A percentile compares a stretch with the other conserved stretches of the same genome.
Conservation (phyloP, 169 alveolate species). For the Plasmodium gonderi region DNA sequence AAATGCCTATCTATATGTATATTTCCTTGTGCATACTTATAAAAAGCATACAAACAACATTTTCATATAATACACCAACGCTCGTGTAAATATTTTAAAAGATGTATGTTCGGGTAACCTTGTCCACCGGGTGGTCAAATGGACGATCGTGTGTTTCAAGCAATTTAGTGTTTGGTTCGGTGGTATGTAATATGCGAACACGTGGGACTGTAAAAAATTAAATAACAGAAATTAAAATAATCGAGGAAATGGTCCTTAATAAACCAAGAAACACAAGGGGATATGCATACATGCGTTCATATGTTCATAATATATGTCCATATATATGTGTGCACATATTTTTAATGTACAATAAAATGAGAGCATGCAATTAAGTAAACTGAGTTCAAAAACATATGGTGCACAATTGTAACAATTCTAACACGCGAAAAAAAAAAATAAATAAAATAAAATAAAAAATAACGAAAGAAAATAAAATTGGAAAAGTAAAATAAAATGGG, state of each 20-base stretch:
- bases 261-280: neutral
- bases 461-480: neutral
- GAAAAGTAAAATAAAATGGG: neutral
- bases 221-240: too few species aligned
- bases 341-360: neutral
- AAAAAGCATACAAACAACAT: neutral
- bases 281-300: neutral
- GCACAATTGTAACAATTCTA: neutral
- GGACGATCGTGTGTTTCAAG: neutral
- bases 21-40: neutral
- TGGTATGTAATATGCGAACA: neutral
- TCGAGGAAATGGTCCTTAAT: too few species aligned
- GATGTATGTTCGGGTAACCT: neutral
- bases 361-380: neutral
- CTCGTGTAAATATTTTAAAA: neutral
- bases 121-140: neutral
- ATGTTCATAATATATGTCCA: neutral
- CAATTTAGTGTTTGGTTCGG: too few species aligned
- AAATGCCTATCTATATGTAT: neutral
- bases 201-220: neutral
- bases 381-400: neutral
- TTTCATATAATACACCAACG: neutral
- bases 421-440: neutral
- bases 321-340: neutral
- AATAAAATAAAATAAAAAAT: neutral